Percentiles rank a stretch among this genome's conserved stretches.
Evolutionary conservation across 768 basidiomycete genomes (phyloP).

Genomic region (Zangia roseola): DNA sequence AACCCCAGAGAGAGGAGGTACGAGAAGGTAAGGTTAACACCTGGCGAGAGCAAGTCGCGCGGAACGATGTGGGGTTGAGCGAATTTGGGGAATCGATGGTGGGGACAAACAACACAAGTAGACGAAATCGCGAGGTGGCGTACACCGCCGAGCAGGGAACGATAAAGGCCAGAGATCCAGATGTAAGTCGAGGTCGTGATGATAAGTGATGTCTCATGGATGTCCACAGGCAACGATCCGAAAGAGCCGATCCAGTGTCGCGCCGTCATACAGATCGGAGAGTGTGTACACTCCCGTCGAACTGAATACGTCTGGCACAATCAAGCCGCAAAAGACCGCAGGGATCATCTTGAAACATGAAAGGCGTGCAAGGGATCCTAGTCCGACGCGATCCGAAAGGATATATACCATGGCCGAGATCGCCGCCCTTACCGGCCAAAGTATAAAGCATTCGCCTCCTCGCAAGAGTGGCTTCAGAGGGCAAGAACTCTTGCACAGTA

Average conservation of each 20-base stretch:
- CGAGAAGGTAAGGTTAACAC: slow-evolving; percentile 42
- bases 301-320: slow-evolving; percentile 9
- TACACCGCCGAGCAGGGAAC: slow-evolving; percentile 12
- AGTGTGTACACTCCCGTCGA: slow-evolving; percentile 22
- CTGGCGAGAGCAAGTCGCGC: slow-evolving; percentile 56
- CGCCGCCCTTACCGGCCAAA: slow-evolving; percentile 31
- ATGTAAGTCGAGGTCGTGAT: slow-evolving; percentile 16
- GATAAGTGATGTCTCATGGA: neutral
- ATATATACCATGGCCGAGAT: slow-evolving; percentile 35
- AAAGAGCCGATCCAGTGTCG: slow-evolving; percentile 17
- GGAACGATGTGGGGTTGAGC: slow-evolving; percentile 27
- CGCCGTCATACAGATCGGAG: slow-evolving; percentile 28
- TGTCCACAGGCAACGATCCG: slow-evolving; percentile 16
- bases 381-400: slow-evolving; percentile 33
- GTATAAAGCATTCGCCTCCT: slow-evolving; percentile 22
- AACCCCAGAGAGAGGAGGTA: slow-evolving; percentile 13
- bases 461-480: slow-evolving; percentile 11
- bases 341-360: slow-evolving; percentile 17
- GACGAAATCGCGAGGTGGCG: slow-evolving; percentile 10
- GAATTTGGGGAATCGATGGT: slow-evolving; percentile 22
- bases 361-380: slow-evolving; percentile 20
- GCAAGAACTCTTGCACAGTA: slow-evolving; percentile 11
- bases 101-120: slow-evolving; percentile 15
- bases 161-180: slow-evolving; percentile 18
- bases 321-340: slow-evolving; percentile 19